Evolutionary conservation across 129 eudicot species (phyloP), one percentile per base, ranked within the genome.

Genomic region (Daucus carota): DNA sequence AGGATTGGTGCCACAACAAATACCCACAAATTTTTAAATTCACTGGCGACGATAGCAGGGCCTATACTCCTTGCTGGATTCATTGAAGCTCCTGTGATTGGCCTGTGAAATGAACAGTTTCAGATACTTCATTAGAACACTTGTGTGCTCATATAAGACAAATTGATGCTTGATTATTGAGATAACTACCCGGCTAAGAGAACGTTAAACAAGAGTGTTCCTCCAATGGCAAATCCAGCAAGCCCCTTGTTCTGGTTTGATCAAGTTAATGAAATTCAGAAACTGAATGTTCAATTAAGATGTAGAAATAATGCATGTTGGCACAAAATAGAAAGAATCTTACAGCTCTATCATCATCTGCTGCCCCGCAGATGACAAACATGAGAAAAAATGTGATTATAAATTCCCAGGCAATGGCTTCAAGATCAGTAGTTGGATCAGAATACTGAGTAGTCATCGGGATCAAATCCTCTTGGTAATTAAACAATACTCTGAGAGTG

Each of bases 41-140:
- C 84, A 24, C 86, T 86, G 45, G 89, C 75, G 22, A 80, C 90
- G 15, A 87, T n/a, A 1, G 96, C 88, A 4, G 92, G 96, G 38
- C 90, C 89, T 76, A 89, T 78, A 76, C 96, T 89, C 74, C 96
- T 83, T 79, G 92, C 92, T 22, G 96, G 92, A 77, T 90, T 90
- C 90, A 87, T 85, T 0, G 96, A 87, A 75, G 91, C 91, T 73
- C 91, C 96, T 3, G 96, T 85, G 20, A 85, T 89, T 3, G 88
- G 86, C 84, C 96, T 89, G 84, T 81, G 78, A 74, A 70, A n/a
- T 26, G 40, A 22, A 46, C 22, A 40, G 24, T 15, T 69, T 69
- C 45, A 62, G 33, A 8, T 59, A 59, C 66, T 6, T 59, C 16
- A 11, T 24, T 15, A 28, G 14, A 12, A 29, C 38, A 28, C 20